Conservation (phyloP, 768 basidiomycete genomes). For the Clitopilus passeckerianus region DNA sequence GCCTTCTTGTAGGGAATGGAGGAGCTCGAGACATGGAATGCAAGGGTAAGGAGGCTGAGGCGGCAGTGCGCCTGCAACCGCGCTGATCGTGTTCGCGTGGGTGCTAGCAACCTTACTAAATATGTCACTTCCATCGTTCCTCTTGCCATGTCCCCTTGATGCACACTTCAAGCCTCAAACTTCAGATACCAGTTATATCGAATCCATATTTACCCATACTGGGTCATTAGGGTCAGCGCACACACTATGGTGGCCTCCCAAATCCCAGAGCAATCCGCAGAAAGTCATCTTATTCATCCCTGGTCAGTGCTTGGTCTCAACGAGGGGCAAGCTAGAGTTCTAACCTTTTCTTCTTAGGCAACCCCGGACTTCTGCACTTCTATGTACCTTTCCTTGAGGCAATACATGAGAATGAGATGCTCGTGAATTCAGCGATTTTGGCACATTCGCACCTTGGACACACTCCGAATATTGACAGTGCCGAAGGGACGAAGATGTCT, state of each 20-base stretch:
- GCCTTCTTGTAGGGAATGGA: constrained; percentile 52
- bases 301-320: constrained; percentile 20
- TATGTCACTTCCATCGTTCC: constrained; percentile 28
- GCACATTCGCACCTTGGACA: constrained; percentile 65
- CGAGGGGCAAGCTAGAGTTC: neutral
- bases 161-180: neutral
- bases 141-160: constrained; percentile 10
- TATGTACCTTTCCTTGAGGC: constrained; percentile 61
- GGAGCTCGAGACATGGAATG: constrained; percentile 52
- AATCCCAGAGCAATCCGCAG: constrained; percentile 17
- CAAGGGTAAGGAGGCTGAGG: neutral
- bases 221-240: constrained; percentile 35
- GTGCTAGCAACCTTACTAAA: neutral
- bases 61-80: neutral
- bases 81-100: neutral
- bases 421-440: constrained; percentile 43
- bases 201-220: constrained; percentile 35
- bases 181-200: constrained; percentile 5
- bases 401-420: constrained; percentile 33
- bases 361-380: constrained; percentile 61
- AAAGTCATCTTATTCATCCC: constrained; percentile 45
- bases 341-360: constrained; percentile 24
- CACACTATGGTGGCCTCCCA: constrained; percentile 48
- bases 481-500: constrained; percentile 13
- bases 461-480: constrained; percentile 33